Evolutionary conservation across 148 eudicot genomes (phyloP).

Genomic region (Linanthus parryae): DNA sequence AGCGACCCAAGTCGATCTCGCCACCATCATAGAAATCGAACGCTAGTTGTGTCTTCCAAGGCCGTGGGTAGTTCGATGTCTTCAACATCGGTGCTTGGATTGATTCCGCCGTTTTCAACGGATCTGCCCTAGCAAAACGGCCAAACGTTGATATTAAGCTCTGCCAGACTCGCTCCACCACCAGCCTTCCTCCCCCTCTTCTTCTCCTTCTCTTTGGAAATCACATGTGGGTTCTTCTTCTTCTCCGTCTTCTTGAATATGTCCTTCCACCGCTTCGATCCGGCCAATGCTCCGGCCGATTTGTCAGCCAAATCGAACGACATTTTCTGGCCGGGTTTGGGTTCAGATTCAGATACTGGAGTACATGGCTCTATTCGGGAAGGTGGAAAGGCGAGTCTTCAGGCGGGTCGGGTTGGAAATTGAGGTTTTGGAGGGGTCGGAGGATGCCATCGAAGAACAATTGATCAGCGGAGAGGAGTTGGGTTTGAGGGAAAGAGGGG

Average conservation of each 20-base stretch:
- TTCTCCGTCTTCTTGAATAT: conserved; percentile 46
- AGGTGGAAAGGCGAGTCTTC: not conserved
- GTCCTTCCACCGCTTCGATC: conserved; percentile 84
- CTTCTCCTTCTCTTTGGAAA: conserved; percentile 30
- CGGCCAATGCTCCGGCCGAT: conserved; percentile 22
- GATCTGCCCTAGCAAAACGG: conserved; percentile 88
- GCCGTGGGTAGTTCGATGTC: too few relatives aligned
- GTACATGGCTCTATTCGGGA: not conserved
- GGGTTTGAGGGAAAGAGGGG: conserved; percentile 30
- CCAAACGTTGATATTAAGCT: conserved; percentile 85
- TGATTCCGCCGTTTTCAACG: conserved; percentile 56
- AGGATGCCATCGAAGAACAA: conserved; percentile 76
- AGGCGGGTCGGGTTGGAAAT: conserved; percentile 19
- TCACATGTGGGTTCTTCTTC: conserved; percentile 13
- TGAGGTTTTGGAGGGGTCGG: conserved; percentile 66
- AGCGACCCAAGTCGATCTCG: too few relatives aligned
- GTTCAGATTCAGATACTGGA: conserved; percentile 9
- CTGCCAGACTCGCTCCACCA: conserved; percentile 28
- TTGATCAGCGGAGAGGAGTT: conserved; percentile 82
- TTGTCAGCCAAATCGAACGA: not conserved
- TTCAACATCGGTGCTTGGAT: too few relatives aligned
- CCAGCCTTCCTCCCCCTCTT: conserved; percentile 17
- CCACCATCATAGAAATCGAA: too few relatives aligned
- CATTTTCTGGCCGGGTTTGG: conserved; percentile 11
- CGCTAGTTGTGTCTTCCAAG: too few relatives aligned